Base-by-base conservation (phyloP, 306 rosid genomes). In the Cotoneaster glaucophyllus region DNA sequence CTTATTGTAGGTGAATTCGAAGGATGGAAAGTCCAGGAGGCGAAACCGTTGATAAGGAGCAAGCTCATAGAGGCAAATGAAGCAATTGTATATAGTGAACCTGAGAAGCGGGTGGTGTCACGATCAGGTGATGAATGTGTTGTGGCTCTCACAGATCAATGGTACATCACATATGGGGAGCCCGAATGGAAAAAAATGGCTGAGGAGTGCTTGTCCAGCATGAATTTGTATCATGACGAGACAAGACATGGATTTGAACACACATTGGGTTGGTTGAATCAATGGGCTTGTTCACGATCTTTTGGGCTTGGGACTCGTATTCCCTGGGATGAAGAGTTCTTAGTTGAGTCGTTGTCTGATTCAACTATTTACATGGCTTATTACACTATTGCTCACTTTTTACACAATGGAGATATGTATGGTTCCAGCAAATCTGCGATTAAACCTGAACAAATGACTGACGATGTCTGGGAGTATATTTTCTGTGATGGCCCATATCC, bases 221-320 rank as follows among this genome's bases (percentile, higher is more conserved):
- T 93, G 97, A 83, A 79, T 78, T 52, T 88, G 57, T 89, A 80
- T 79, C 87, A 87, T n/a, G 97, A 93, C 15, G 97, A 91, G 87
- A 86, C 98, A 21, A 78, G 84, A 1, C 97, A 91, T 87, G 98
- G 97, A 17, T 89, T 93, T 85, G 96, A 91, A 88, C 97, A 93
- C 83, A 93, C 98, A 64, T 81, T 93, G 79, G 50, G 85, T 75
- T 93, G 97, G 97, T 85, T 93, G 77, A 93, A 91, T 76, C 98
- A 93, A 84, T 91, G 98, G 98, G 98, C 98, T 54, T 93, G 98
- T 80, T 93, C 98, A 64, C 82, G 98, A 32, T 89, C 97, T n/a
- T 93, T 93, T 82, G 97, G 98, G 59, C 91, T 93, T 67, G 98
- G 98, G 82, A 93, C 98, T 17, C 97, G 86, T 67, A 93, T 93